Evolutionary conservation across 768 basidiomycete genomes (phyloP).

Genomic region (Phanerodontia chrysosporium): DNA sequence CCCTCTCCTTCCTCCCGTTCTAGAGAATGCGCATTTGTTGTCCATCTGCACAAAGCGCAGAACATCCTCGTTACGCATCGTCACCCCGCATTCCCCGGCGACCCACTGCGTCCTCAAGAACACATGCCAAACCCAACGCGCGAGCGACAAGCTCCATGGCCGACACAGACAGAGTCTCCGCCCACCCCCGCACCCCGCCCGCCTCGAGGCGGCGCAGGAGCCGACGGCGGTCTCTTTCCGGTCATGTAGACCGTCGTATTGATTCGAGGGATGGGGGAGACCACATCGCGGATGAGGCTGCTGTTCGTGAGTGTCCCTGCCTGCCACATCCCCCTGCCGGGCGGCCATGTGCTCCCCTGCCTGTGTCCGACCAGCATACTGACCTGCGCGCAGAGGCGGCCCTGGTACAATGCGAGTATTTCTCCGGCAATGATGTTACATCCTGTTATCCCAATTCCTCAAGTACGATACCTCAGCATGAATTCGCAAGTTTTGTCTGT

Average conservation of each 20-base stretch:
- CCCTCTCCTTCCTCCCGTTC: slow-evolving; percentile 19
- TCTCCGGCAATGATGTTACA: slow-evolving; percentile 64
- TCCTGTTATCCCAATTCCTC: slow-evolving; percentile 70
- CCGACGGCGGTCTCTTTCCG: slow-evolving; percentile 1
- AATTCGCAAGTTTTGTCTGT: slow-evolving; percentile 81
- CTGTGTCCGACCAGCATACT: slow-evolving; percentile 1
- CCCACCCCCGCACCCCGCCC: slow-evolving; percentile 21
- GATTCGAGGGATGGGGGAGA: neutral
- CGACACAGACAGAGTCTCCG: slow-evolving; percentile 32
- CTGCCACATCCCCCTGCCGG: neutral
- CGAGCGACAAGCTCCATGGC: slow-evolving; percentile 36
- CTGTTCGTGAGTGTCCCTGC: slow-evolving; percentile 16
- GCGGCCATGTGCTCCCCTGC: neutral
- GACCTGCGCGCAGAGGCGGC: slow-evolving; percentile 32
- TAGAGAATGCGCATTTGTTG: slow-evolving; percentile 29
- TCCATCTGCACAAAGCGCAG: slow-evolving; percentile 14
- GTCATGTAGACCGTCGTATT: slow-evolving; percentile 3
- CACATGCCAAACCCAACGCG: slow-evolving; percentile 34
- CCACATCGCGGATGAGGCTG: slow-evolving; percentile 16
- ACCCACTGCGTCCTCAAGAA: slow-evolving; percentile 18
- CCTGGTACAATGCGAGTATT: slow-evolving; percentile 42
- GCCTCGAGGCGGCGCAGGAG: slow-evolving; percentile 29
- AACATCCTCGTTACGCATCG: slow-evolving; percentile 9
- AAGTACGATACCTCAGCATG: slow-evolving; percentile 61
- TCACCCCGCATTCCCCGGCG: slow-evolving; percentile 13